These are phyloP conservation scores for Xylariaceae sp. DNA, from an alignment of 2,329 filamentous ascomycete genomes.

Conservation along the genomic window DNA sequence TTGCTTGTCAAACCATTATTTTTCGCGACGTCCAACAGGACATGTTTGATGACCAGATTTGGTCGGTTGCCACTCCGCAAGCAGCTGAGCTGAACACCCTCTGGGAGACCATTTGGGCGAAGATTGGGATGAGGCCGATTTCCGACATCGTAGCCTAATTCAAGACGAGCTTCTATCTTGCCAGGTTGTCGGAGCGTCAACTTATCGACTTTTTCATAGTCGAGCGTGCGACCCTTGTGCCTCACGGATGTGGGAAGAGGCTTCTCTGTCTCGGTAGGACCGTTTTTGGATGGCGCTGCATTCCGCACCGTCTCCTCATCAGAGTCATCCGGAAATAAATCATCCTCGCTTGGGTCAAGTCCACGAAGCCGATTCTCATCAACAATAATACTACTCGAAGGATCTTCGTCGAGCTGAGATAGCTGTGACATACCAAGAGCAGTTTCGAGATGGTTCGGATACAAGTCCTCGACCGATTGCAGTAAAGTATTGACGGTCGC, in stretches of 20 bases:
- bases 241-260: background rate
- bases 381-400: slow-evolving; percentile 52
- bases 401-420: slow-evolving; percentile 28
- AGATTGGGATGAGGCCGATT: slow-evolving; percentile 2
- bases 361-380: slow-evolving; percentile 58
- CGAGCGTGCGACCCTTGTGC: background rate
- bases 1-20: slow-evolving; percentile 37
- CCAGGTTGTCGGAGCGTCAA: too few species aligned
- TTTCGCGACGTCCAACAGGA: slow-evolving; percentile 39
- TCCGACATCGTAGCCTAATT: background rate
- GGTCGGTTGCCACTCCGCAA: slow-evolving; percentile 36
- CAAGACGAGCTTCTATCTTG: too few species aligned
- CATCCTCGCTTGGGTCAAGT: slow-evolving; percentile 43
- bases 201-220: background rate
- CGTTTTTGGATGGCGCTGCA: slow-evolving; percentile 7
- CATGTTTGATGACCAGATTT: slow-evolving; percentile 34
- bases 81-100: slow-evolving; percentile 42
- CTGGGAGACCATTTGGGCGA: slow-evolving; percentile 19
- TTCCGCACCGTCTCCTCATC: slow-evolving; percentile 43
- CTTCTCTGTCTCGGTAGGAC: too few species aligned
- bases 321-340: slow-evolving; percentile 47
- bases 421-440: slow-evolving; percentile 38
- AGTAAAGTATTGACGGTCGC: slow-evolving; percentile 68
- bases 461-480: slow-evolving; percentile 84
- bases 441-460: slow-evolving; percentile 60